phyloP scores from a whole-genome alignment of 2,329 filamentous ascomycete species.

The Rutstroemia sp. region DNA sequence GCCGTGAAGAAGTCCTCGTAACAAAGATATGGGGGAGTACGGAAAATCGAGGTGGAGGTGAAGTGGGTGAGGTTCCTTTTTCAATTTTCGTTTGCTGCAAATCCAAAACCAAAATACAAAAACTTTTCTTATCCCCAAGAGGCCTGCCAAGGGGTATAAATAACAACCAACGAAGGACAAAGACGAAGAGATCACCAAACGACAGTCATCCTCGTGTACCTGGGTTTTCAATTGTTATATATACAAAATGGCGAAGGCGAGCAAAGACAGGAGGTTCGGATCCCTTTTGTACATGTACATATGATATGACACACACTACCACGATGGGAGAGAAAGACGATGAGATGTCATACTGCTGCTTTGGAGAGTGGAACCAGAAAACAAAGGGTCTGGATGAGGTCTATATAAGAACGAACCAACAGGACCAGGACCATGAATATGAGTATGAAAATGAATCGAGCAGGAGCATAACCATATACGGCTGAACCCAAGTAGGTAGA shows the following conservation, averaged over 20 bases:
- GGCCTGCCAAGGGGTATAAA: constrained; percentile 5
- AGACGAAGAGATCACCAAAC: constrained; percentile 20
- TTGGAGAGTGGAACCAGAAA: constrained; percentile 3
- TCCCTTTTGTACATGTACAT: constrained; percentile 18
- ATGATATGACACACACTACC: constrained; percentile 1
- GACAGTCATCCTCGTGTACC: constrained; percentile 19
- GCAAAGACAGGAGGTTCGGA: neutral
- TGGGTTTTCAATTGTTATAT: constrained; percentile 18
- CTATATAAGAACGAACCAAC: constrained; percentile 21
- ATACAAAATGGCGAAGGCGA: constrained; percentile 13
- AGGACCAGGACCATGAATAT: neutral
- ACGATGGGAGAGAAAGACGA: constrained; percentile 13
- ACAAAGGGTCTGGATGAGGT: constrained; percentile 18
- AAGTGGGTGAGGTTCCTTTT: neutral
- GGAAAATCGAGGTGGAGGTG: no score
- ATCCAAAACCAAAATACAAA: constrained; percentile 4
- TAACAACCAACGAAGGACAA: constrained; percentile 20
- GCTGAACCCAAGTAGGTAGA: constrained; percentile 19
- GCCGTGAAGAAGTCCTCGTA: constrained; percentile 21
- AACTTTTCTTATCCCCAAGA: neutral
- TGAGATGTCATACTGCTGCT: constrained; percentile 22
- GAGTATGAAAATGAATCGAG: no score
- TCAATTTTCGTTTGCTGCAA: constrained; percentile 3
- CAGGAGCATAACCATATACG: constrained; percentile 11
- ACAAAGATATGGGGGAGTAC: neutral